phyloP scores from a whole-genome alignment of 805 yeast species.

The Scheffersomyces ergatensis region DNA sequence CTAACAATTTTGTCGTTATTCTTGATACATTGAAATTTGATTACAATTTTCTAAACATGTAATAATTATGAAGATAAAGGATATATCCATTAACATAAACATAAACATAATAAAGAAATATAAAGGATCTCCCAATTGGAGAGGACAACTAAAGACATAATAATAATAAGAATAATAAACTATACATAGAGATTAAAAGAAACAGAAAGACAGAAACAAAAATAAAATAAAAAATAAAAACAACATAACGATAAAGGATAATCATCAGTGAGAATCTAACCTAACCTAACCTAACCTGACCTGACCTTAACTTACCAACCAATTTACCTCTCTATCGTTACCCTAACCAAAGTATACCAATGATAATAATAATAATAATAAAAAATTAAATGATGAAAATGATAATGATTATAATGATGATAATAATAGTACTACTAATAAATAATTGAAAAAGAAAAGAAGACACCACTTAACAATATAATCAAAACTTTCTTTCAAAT shows the following conservation, averaged over 20 bases:
- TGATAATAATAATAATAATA: too few species aligned
- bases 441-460: too few species aligned
- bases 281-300: not conserved
- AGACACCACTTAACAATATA: not conserved
- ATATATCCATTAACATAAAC: slow-evolving; percentile 83
- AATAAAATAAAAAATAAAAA: not conserved
- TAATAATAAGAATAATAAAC: not conserved
- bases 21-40: too few species aligned
- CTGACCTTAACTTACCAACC: too few species aligned
- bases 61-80: slow-evolving; percentile 74
- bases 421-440: not conserved
- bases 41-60: too few species aligned
- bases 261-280: not conserved
- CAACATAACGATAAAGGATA: too few species aligned
- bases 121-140: too few species aligned
- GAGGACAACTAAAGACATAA: not conserved
- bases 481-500: not conserved
- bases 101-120: not conserved
- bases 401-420: not conserved
- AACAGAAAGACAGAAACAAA: too few species aligned
- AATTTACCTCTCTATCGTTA: not conserved
- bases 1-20: too few species aligned
- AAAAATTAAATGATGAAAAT: not conserved
- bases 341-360: too few species aligned
- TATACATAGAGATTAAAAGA: not conserved